A percentile compares a stretch with the other conserved stretches of the same genome.
These are phyloP conservation scores for Polychaeton citri DNA, from an alignment of 2,329 filamentous ascomycete species.

Conservation along the genomic window DNA sequence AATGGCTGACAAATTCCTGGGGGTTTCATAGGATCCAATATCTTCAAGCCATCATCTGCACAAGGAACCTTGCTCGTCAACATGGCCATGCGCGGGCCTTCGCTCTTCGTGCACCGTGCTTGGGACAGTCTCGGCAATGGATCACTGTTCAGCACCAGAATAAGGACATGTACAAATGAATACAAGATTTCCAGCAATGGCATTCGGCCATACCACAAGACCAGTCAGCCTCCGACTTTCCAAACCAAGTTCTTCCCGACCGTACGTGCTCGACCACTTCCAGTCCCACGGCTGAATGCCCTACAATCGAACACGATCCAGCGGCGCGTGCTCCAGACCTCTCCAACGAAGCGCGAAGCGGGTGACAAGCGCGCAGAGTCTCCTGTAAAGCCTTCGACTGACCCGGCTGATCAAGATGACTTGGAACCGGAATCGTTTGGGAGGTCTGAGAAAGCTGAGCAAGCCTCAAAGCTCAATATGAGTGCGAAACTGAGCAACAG, in stretches of 20 bases:
- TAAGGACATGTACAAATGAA: conserved; percentile 6
- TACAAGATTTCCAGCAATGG: not conserved
- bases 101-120: conserved; percentile 13
- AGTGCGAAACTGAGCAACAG: conserved; percentile 79
- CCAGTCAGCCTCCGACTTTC: not conserved
- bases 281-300: no score
- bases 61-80: not conserved
- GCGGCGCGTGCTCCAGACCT: conserved; percentile 5
- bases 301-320: not conserved
- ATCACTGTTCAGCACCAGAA: conserved; percentile 21
- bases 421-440: conserved; percentile 51
- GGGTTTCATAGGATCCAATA: no score
- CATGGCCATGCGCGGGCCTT: conserved; percentile 3
- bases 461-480: conserved; percentile 81
- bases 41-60: no score
- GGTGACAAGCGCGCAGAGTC: conserved; percentile 9
- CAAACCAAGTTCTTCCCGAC: no score
- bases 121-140: conserved; percentile 22
- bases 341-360: conserved; percentile 4
- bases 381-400: conserved; percentile 4
- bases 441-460: conserved; percentile 68
- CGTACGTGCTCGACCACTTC: no score
- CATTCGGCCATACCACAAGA: not conserved
- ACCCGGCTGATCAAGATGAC: conserved; percentile 24
- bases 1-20: no score